Base-by-base conservation (phyloP, 208 protist species). In the Acanthamoeba healyi region DNA sequence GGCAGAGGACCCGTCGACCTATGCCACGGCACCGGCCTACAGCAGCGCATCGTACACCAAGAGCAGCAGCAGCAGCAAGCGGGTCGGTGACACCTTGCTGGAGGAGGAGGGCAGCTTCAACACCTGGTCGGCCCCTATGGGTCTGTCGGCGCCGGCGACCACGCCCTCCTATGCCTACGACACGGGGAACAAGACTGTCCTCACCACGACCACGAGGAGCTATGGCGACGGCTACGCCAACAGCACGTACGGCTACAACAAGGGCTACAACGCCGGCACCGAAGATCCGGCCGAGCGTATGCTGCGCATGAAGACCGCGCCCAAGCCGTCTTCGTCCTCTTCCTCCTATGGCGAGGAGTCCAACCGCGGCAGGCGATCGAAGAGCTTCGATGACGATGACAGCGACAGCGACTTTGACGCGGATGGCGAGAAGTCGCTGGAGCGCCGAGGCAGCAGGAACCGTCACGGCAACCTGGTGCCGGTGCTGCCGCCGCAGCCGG, bases 91-190 rank as follows among this genome's bases (percentile, higher is more conserved):
- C 42, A 17, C 15, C 42, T 5, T 84, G 0, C 74, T 42, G 12
- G 74, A 84, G 32, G 74, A 84, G 74, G 74, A 84, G 74, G 74
- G 74, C 44, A 1, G 6, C 1, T 84, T 84, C 44, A 84, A 29
- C 74, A 36, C 22, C 2, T 84, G 74, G 74, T 56, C 42, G 24
- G 7, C 1, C n/a, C 44, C 74, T 10, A 84, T 84, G 74, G 24
- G n/a, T 24, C 74, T 84, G 22, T 84, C 74, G 42, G 32, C 74
- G 2, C 74, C 74, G 24, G 74, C 74, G 19, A 84, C 74, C 26
- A 84, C 74, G n/a, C 42, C 74, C 9, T 84, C 74, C n/a, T 84
- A 84, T 19, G 74, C 42, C 24, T 46, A 84, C 74, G 24, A 72
- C 26, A 72, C 15, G 49, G 22, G 22, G 49, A 56, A 5, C 12